Evolutionary conservation across 169 alveolate genomes (phyloP).

Genomic region (Plasmodium cynomolgi): DNA sequence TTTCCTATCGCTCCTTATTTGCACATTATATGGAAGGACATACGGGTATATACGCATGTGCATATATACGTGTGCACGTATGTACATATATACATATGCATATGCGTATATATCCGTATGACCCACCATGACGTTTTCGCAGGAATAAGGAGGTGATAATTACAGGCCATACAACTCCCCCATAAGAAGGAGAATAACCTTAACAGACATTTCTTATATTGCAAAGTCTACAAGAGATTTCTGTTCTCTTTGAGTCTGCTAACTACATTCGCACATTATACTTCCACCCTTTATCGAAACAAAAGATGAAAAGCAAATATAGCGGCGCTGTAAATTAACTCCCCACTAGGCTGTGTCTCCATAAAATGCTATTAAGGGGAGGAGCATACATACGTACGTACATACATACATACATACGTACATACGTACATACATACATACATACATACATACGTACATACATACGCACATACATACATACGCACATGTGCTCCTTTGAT

Average conservation of each 20-base stretch:
- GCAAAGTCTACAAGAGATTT: constrained; percentile 92
- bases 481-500: constrained; percentile 76
- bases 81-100: neutral
- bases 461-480: constrained; percentile 17
- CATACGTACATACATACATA: constrained; percentile 66
- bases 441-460: constrained; percentile 76
- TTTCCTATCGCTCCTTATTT: neutral
- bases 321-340: constrained; percentile 95
- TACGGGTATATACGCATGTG: neutral
- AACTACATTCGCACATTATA: neutral
- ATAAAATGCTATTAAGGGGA: constrained; percentile 81
- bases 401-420: constrained; percentile 60
- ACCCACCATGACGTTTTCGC: neutral
- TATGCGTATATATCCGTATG: neutral
- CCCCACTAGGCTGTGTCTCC: constrained; percentile 94
- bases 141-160: neutral
- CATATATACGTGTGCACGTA: neutral
- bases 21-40: neutral
- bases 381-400: constrained; percentile 74
- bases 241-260: constrained; percentile 94
- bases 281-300: constrained; percentile 25
- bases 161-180: constrained; percentile 7
- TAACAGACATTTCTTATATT: constrained; percentile 12
- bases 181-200: neutral
- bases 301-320: constrained; percentile 83